Conservation (phyloP, 169 alveolate genomes). For the Plasmodium gonderi region DNA sequence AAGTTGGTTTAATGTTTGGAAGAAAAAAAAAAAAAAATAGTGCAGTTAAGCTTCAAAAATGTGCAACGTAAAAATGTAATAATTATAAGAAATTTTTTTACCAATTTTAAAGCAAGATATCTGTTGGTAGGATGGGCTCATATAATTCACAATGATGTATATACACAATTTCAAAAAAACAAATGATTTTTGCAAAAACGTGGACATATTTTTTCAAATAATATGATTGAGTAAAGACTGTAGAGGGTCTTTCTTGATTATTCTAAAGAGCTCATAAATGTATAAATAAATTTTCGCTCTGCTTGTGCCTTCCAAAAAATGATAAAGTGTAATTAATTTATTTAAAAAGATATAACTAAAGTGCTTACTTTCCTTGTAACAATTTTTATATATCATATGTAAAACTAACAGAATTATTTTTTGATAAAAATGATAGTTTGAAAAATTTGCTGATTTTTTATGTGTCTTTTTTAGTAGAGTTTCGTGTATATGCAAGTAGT, state of each 20-base stretch:
- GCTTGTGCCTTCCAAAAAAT: slow-evolving; percentile 20
- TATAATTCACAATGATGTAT: background rate
- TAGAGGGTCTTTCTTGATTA: slow-evolving; percentile 17
- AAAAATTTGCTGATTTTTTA: background rate
- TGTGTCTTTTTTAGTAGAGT: slow-evolving; percentile 23
- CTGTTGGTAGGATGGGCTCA: background rate
- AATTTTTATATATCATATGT: slow-evolving; percentile 31
- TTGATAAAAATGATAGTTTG: slow-evolving; percentile 33
- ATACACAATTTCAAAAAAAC: background rate
- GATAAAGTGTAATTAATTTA: slow-evolving; percentile 62
- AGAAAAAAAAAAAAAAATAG: background rate
- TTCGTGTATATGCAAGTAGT: slow-evolving; percentile 1
- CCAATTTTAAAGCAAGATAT: background rate
- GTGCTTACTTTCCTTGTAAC: slow-evolving; percentile 41
- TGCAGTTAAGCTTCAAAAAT: background rate
- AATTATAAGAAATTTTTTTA: background rate
- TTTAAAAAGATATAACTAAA: slow-evolving; percentile 55
- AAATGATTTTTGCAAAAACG: background rate
- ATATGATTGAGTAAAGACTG: slow-evolving; percentile 52
- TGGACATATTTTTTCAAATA: background rate
- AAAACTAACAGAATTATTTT: slow-evolving; percentile 40
- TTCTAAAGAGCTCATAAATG: slow-evolving; percentile 42
- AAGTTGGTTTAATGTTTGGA: background rate
- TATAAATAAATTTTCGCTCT: slow-evolving; percentile 37
- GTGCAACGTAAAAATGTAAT: background rate